phyloP scores from a whole-genome alignment of 108 stramenopile genomes.

The Nitzschia sp. region DNA sequence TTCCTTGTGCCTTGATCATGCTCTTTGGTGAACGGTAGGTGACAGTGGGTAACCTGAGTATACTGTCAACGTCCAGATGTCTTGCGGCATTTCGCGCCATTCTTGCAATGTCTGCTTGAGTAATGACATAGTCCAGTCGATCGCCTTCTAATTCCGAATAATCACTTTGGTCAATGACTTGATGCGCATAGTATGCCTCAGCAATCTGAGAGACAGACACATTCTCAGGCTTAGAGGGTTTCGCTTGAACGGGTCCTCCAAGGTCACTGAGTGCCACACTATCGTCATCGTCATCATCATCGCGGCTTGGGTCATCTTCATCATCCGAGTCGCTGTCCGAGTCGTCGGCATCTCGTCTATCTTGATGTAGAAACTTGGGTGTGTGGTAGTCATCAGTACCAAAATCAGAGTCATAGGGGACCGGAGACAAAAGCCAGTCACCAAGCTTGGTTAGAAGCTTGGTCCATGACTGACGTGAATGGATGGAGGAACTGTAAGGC shows the following conservation, averaged over 20 bases:
- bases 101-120: slow-evolving; percentile 74
- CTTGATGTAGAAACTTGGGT: slow-evolving; percentile 1
- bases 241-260: slow-evolving; percentile 5
- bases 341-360: slow-evolving; percentile 18
- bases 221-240: slow-evolving; percentile 21
- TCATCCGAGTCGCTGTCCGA: slow-evolving; percentile 25
- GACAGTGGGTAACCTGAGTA: slow-evolving; percentile 58
- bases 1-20: background rate
- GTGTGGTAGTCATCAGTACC: background rate
- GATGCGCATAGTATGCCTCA: slow-evolving; percentile 51
- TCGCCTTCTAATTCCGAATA: slow-evolving; percentile 22
- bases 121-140: slow-evolving; percentile 70
- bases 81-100: slow-evolving; percentile 72
- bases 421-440: slow-evolving; percentile 33
- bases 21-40: slow-evolving; percentile 43
- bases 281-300: slow-evolving; percentile 19
- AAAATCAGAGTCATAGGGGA: slow-evolving; percentile 20
- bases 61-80: slow-evolving; percentile 65
- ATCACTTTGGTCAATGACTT: slow-evolving; percentile 26
- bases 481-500: background rate
- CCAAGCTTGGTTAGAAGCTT: slow-evolving; percentile 25
- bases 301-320: slow-evolving; percentile 2
- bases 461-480: slow-evolving; percentile 1
- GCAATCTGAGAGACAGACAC: slow-evolving; percentile 41
- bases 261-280: slow-evolving; percentile 13